These are phyloP conservation scores for Candida qinlingensis DNA, from an alignment of 805 yeast genomes.

Conservation along the genomic window DNA sequence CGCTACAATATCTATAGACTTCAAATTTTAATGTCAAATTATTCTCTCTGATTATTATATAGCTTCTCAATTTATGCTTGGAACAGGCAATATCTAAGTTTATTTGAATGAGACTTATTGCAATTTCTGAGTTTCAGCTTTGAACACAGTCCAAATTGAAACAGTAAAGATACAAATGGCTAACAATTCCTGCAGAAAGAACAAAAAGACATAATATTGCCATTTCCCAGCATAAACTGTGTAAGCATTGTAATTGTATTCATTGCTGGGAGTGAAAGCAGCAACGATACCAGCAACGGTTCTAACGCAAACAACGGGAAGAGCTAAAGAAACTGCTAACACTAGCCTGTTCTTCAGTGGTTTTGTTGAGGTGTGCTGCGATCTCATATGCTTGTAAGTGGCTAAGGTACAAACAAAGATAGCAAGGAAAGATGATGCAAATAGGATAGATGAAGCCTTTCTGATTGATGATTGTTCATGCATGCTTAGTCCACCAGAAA, in stretches of 20 bases:
- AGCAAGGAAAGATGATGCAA: not conserved
- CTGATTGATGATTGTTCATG: not conserved
- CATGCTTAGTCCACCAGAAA: not conserved
- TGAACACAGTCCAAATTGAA: slow-evolving; percentile 1
- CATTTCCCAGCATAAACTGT: slow-evolving; percentile 7
- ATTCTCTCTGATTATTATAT: no score
- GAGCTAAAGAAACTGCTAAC: not conserved
- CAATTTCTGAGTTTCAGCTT: not conserved
- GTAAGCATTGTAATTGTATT: slow-evolving; percentile 2
- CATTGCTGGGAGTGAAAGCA: not conserved
- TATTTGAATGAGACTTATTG: not conserved
- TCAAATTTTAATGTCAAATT: no score
- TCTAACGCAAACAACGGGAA: slow-evolving; percentile 1
- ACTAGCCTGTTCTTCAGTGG: not conserved
- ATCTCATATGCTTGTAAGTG: not conserved
- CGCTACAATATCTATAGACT: no score
- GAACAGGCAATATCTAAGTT: no score
- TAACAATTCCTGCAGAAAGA: slow-evolving; percentile 3
- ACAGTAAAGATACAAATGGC: not conserved
- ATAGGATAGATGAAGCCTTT: slow-evolving; percentile 2
- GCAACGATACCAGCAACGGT: not conserved
- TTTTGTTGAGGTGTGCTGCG: not conserved
- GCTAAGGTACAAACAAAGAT: not conserved
- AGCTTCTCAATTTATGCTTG: no score
- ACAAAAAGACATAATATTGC: slow-evolving; percentile 1